phyloP scores from a whole-genome alignment of 2,329 filamentous ascomycete genomes.

The Aspergillus sp. region DNA sequence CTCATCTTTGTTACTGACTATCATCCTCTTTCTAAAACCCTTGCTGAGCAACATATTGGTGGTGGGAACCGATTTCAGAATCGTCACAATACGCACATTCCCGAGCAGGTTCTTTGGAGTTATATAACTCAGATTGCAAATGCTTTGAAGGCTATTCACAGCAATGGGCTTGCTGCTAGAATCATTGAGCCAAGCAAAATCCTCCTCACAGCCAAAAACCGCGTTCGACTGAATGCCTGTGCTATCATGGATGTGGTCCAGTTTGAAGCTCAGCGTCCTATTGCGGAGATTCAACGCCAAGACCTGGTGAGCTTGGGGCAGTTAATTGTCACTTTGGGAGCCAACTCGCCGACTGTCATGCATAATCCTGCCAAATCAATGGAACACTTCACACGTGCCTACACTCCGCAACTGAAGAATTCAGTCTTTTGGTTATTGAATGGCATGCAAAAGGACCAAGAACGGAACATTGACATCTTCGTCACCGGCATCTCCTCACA shows the following conservation, averaged over 20 bases:
- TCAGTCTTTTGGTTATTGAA: conserved; percentile 74
- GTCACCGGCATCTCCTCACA: conserved; percentile 70
- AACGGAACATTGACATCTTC: conserved; percentile 67
- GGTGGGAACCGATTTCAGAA: conserved; percentile 33
- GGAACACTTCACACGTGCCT: conserved; percentile 67
- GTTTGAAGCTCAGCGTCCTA: conserved; percentile 59
- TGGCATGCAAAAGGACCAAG: conserved; percentile 53
- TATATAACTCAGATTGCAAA: conserved; percentile 89
- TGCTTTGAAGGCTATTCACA: conserved; percentile 78
- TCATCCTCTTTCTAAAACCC: conserved; percentile 79
- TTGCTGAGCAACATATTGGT: conserved; percentile 65
- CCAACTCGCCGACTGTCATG: conserved; percentile 52
- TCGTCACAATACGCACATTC: conserved; percentile 45
- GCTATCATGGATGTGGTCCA: conserved; percentile 84
- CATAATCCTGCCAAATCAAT: conserved; percentile 61
- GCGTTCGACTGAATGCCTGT: conserved; percentile 79
- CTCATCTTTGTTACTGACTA: conserved; percentile 92
- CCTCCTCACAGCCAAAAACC: conserved; percentile 80
- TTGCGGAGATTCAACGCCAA: conserved; percentile 74
- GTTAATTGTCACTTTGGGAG: conserved; percentile 73
- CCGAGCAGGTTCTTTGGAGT: conserved; percentile 75
- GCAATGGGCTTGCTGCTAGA: conserved; percentile 69
- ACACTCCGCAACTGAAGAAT: conserved; percentile 69
- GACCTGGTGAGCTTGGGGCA: conserved; percentile 80
- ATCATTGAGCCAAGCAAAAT: conserved; percentile 84